Base-by-base conservation (phyloP, 176 grass and related monocot genomes). In the Phoenix roebelenii region DNA sequence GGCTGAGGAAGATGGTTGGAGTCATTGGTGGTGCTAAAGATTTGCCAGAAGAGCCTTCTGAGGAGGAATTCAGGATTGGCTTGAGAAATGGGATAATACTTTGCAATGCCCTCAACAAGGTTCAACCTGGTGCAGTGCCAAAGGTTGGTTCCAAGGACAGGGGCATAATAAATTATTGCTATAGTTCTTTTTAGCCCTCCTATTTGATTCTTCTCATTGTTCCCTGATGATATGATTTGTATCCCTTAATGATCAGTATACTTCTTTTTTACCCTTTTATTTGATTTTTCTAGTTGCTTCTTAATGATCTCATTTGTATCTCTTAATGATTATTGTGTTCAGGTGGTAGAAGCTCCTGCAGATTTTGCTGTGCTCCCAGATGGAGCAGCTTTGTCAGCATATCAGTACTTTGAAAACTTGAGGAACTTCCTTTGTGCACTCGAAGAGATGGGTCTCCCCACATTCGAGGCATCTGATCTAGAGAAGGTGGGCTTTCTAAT, bases 21-120 rank as follows among this genome's bases (percentile, higher is more conserved):
- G 73, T 82, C 3, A 76, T 88, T 10, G 83, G 68, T 44, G 9
- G 35, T 24, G 83, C 78, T 1, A 88, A 32, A 55, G 81, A 97
- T 73, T 89, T 97, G 50, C 78, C 93, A 24, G 87, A 88, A 76
- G 82, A 81, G 65, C 93, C 93, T 14, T 91, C 93, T 0, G 87
- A 88, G 76, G 81, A 97, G 77, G 87, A 97, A 73, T 88, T 97
- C 72, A 80, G 82, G 59, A 20, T 80, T 29, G 84, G 81, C 35
- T 69, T 97, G 60, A 97, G 86, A 73, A 97, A 88, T 73, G 93
- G 93, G 23, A 91, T 97, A 68, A 48, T 91, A 71, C 93, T 97
- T 39, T 97, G 93, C 76, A 85, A 83, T 85, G 78, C 81, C 63
- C 78, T 97, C 23, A 97, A 97, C 68, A 97, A 85, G 64, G 67